Evolutionary conservation across 2,329 filamentous ascomycete species (phyloP), one percentile per base, ranked within the genome.

Genomic region (Monilinia aucupariae): DNA sequence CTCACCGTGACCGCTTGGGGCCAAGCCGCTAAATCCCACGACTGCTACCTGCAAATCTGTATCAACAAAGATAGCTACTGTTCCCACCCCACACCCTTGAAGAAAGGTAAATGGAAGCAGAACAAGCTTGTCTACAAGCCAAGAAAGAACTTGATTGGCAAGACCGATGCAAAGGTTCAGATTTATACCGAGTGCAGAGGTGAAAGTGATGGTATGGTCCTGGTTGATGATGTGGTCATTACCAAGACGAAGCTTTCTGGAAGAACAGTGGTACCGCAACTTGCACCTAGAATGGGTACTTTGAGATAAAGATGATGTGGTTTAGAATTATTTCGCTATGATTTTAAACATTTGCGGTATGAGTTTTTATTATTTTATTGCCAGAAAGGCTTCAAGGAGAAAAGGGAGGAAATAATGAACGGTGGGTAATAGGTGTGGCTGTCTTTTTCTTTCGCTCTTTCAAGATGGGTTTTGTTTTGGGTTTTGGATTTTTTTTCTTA

Each of bases 101-200:
- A 62, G 32, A 56, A 62, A 22, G 53, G 60, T 25, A 58, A 62
- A 41, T 62, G 60, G 60, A 49, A 62, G 60, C 58, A 62, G 53
- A 58, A 62, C 2, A 47, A 22, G 20, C 32, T 62, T 1, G 34
- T 58, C 5, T 62, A 62, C 17, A 55, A 43, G 39, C 59, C 59
- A 3, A 37, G n/a, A 13, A 61, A 47, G 10, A 47, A 34, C 15
- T 15, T 37, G 9, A 3, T 45, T 7, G 49, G 49, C 2, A 43
- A n/a, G 5, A 37, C 39, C 0, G 22, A 34, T 7, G 59, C 59
- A 7, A 54, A 61, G 30, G 50, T 61, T 1, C 48, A 54, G 30
- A 45, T 61, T 17, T 61, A 47, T 17, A 61, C 59, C 3, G 59
- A 61, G 22, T 61, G 59, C 15, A 47, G 59, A 43, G 59, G 59